Base-by-base conservation (phyloP, 2,329 filamentous ascomycete genomes). In the Colletotrichum euphorbiae region DNA sequence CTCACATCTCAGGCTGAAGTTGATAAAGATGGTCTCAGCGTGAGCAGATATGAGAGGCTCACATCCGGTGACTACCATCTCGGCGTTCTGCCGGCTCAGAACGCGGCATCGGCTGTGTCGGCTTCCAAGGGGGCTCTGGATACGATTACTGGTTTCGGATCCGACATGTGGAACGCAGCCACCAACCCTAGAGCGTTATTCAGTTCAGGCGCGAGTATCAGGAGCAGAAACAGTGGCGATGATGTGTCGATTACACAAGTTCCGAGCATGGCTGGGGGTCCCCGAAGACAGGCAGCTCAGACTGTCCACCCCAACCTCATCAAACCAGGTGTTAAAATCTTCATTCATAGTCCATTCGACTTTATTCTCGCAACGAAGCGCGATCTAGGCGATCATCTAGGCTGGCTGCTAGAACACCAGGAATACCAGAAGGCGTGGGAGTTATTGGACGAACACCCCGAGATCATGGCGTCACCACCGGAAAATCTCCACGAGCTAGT, bases 311-410 rank as follows among this genome's bases (percentile, higher is more conserved):
- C 87, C 62, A 83, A 83, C 73, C 77, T 91, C 71, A 74, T 84
- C 72, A 85, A 89, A 74, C 83, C 82, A 57, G 85, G 87, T 2
- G 78, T 85, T 73, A 85, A 98, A 75, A 92, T 99, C 15, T 98
- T 98, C 76, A 93, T 99, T 45, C 94, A 97, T 74, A 98, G 94
- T 73, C 96, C 96, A 0, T 99, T 97, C 75, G 96, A 99, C 79
- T 98, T 94, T 74, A 91, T 98, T n/a, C 82, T 98, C 62, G 93
- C 93, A 0, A 93, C 96, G 2, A 94, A 94, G 76, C 87, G 96
- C 72, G 94, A 97, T 74, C 84, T 97, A 15, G 84, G 89, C 3
- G 96, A 99, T 78, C 94, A 97, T 74, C 82, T 98, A 21, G 83
- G 85, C 7, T 99, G 95, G 95, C 83, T 98, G 13, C 77, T 97